phyloP scores from a whole-genome alignment of 371 early-diverging fungal species.

The Rhizopus delemar region DNA sequence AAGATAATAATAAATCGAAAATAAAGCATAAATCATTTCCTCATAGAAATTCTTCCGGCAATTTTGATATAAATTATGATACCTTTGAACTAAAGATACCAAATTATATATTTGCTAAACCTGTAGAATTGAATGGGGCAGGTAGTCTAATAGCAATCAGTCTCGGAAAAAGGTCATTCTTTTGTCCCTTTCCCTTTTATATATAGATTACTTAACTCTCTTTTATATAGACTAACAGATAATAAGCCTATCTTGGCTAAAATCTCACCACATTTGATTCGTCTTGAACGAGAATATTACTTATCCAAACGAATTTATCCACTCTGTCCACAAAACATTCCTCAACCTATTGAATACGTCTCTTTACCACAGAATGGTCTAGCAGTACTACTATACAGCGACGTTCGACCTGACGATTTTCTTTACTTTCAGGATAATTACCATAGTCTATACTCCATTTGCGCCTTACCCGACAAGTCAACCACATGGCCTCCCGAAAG shows the following conservation, averaged over 20 bases:
- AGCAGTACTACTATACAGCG: slow-evolving; percentile 37
- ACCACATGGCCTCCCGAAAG: neutral
- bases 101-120: slow-evolving; percentile 40
- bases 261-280: slow-evolving; percentile 41
- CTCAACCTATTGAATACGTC: slow-evolving; percentile 37
- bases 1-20: neutral
- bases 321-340: slow-evolving; percentile 35
- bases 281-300: slow-evolving; percentile 47
- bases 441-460: slow-evolving; percentile 8
- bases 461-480: neutral
- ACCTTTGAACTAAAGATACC: slow-evolving; percentile 38
- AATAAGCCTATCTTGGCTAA: slow-evolving; percentile 36
- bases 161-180: slow-evolving; percentile 37
- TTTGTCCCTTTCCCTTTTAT: neutral
- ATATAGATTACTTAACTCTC: neutral
- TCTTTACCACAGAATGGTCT: slow-evolving; percentile 40
- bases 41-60: slow-evolving; percentile 24
- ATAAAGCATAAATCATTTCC: neutral
- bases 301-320: slow-evolving; percentile 39
- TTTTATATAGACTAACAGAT: slow-evolving; percentile 26
- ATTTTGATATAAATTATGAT: slow-evolving; percentile 39
- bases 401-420: slow-evolving; percentile 25
- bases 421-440: slow-evolving; percentile 18
- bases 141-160: slow-evolving; percentile 41
- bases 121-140: slow-evolving; percentile 37